Evolutionary conservation across 805 yeast species (phyloP).

Genomic region (Saccharomyces mikatae): DNA sequence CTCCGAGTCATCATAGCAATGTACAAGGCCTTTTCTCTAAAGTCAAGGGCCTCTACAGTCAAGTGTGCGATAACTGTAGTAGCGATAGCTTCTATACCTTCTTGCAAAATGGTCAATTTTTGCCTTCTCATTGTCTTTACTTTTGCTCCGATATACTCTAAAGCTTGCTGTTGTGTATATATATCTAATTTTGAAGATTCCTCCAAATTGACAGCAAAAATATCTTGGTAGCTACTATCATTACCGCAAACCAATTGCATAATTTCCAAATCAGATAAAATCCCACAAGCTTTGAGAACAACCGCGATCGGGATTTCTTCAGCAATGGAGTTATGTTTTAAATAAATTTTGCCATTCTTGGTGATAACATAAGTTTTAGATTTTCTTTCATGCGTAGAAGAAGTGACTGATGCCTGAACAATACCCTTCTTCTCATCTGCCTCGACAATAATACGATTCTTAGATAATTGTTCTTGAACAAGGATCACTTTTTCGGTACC

Average conservation of each 20-base stretch:
- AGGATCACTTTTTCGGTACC: conserved; percentile 97
- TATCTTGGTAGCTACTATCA: conserved; percentile 80
- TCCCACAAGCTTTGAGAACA: conserved; percentile 89
- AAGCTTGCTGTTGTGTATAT: conserved; percentile 87
- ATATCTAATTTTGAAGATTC: conserved; percentile 82
- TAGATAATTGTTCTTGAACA: conserved; percentile 93
- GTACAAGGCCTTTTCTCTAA: conserved; percentile 88
- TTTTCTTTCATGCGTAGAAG: conserved; percentile 96
- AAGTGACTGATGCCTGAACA: conserved; percentile 95
- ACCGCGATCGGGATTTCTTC: conserved; percentile 95
- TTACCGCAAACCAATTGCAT: conserved; percentile 91
- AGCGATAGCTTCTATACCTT: conserved; percentile 94
- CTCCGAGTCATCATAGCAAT: conserved; percentile 95
- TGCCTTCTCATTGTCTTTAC: conserved; percentile 93
- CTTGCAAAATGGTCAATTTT: conserved; percentile 72
- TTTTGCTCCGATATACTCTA: conserved; percentile 81
- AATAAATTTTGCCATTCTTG: conserved; percentile 77
- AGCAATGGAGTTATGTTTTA: conserved; percentile 90
- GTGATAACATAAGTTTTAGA: conserved; percentile 94
- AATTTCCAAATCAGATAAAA: conserved; percentile 85
- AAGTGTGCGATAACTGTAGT: conserved; percentile 94
- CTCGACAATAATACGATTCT: conserved; percentile 95
- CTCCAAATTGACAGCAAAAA: conserved; percentile 88
- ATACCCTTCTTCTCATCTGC: conserved; percentile 91
- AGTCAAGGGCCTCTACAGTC: conserved; percentile 74